Evolutionary conservation across 1,139 yeast species (phyloP), one percentile per base, ranked within the genome.

Genomic region (Zygotorulaspora mrakii): DNA sequence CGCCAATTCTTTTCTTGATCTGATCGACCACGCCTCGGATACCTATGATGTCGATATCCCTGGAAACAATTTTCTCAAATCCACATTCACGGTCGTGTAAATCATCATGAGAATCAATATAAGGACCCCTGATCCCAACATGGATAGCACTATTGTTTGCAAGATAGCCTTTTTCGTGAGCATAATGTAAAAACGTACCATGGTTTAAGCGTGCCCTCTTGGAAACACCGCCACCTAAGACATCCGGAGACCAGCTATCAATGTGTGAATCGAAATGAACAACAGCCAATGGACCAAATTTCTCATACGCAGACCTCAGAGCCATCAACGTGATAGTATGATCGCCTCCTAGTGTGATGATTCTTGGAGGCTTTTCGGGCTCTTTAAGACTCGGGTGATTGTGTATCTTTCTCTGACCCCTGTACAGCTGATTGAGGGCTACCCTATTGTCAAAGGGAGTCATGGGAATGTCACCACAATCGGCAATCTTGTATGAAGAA

Each of bases 401-500:
- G 47, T 71, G 74, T 31, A 75, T 66, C 2, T 77, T 73, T 42
- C 78, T 58, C 45, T 72, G 67, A 1, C 77, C 78, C 32, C 80
- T 62, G 54, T 76, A 76, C 44, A 76, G 59, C 53, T 76, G 82
- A 53, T 76, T 74, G 45, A 76, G 61, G 1, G 81, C 80, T 32
- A 76, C 65, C 42, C 80, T 59, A 57, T 76, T 76, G 52, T 76
- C 82, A 43, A 75, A 71, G 16, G 81, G 80, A 4, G 77, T 73
- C 70, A 76, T 69, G 17, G 79, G 74, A 7, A 74, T 73, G 51
- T 76, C 79, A 17, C 81, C 81, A 60, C 81, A 76, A 52, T 76
- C 82, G 21, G 75, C 64, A 4, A 76, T 61, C 44, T 62, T 69
- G 28, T 79, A 79, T 77, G 80, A 74, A 27, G 71, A 65, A 6